phyloP scores from a whole-genome alignment of 2,329 filamentous ascomycete genomes.

The Colletotrichum viniferum region DNA sequence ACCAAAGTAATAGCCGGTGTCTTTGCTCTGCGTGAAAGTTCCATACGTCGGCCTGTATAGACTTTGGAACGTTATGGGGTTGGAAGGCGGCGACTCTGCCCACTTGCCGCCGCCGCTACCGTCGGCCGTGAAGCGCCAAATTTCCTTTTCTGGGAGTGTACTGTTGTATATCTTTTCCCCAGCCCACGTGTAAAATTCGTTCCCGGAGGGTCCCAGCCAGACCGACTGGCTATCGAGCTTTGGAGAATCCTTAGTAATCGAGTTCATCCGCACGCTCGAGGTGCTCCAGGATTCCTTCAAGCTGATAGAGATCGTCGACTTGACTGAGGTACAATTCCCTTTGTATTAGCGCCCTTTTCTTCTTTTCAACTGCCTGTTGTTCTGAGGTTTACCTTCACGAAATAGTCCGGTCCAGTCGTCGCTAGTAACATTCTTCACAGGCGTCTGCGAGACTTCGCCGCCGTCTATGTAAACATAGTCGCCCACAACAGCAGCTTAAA shows the following conservation, averaged over 20 bases:
- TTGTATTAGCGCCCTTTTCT: background rate
- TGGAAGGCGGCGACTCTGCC: constrained; percentile 24
- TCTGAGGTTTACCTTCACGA: background rate
- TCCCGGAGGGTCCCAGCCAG: constrained; percentile 32
- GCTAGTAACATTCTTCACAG: constrained; percentile 12
- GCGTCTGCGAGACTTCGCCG: constrained; percentile 34
- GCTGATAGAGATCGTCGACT: constrained; percentile 36
- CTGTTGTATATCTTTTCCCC: constrained; percentile 28
- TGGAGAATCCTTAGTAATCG: constrained; percentile 32
- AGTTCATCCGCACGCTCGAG: constrained; percentile 28
- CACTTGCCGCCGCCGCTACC: constrained; percentile 36
- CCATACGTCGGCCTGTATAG: constrained; percentile 34
- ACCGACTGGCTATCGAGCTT: constrained; percentile 32
- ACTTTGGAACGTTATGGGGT: constrained; percentile 36
- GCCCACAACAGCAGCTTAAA: constrained; percentile 25
- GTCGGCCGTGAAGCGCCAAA: constrained; percentile 37
- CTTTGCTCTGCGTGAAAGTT: constrained; percentile 28
- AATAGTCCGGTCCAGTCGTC: constrained; percentile 26
- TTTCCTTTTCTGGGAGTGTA: constrained; percentile 26
- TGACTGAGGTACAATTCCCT: constrained; percentile 24
- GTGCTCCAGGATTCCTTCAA: constrained; percentile 38
- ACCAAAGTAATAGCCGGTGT: constrained; percentile 35
- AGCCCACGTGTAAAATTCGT: constrained; percentile 38
- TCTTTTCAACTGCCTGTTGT: background rate
- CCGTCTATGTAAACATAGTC: constrained; percentile 43